Evolutionary conservation across 306 rosid genomes (phyloP).

Genomic region (Nissolia schottii): DNA sequence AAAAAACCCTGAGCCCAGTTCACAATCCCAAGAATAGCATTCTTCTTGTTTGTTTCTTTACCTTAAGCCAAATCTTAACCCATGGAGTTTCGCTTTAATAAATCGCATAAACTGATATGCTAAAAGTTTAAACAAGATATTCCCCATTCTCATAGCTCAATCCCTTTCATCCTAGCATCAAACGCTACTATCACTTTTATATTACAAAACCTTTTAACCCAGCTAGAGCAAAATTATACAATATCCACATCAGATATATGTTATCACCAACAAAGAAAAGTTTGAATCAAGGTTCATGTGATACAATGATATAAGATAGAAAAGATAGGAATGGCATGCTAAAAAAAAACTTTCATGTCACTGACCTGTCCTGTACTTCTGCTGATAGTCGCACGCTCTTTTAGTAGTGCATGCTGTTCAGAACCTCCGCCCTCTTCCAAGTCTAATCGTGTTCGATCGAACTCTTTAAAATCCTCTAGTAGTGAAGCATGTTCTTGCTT

Average conservation of each 20-base stretch:
- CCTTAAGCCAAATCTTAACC: not conserved
- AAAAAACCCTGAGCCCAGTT: not conserved
- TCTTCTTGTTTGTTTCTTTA: not conserved
- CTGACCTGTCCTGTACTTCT: constrained; percentile 90
- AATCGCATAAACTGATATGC: not conserved
- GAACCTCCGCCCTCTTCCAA: constrained; percentile 75
- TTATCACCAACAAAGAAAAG: not conserved
- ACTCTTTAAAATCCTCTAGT: constrained; percentile 92
- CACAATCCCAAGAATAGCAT: not conserved
- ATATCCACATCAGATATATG: not conserved
- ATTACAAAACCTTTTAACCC: not conserved
- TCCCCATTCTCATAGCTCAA: not conserved
- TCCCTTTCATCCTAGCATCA: too few species aligned
- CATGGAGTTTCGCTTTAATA: not conserved
- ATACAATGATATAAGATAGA: not conserved
- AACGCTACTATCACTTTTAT: not conserved
- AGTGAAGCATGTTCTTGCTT: constrained; percentile 96
- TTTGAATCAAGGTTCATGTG: not conserved
- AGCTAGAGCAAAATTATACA: not conserved
- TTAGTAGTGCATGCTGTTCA: constrained; percentile 67
- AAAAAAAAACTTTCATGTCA: constrained; percentile 9
- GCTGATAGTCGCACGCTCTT: constrained; percentile 78
- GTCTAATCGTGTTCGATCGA: constrained; percentile 87
- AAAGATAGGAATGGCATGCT: not conserved
- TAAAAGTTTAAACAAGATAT: not conserved